Evolutionary conservation across 306 rosid genomes (phyloP).

Genomic region (Mimosa bimucronata): DNA sequence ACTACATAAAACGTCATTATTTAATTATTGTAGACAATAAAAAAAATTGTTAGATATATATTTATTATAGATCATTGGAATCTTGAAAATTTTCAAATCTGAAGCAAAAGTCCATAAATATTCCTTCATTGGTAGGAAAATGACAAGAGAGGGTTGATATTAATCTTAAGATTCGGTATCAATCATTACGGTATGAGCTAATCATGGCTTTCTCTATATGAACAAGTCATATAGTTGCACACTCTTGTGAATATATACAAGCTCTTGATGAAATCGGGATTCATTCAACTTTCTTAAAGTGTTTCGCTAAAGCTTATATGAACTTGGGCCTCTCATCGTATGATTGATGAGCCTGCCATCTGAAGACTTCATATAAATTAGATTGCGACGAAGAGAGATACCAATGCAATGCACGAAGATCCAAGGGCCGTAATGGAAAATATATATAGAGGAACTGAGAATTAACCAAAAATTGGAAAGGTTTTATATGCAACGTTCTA

Average conservation of each 20-base stretch:
- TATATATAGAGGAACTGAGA: background rate
- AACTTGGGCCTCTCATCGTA: background rate
- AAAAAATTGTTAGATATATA: too few relatives aligned
- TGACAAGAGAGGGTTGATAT: background rate
- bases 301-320: background rate
- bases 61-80: too few relatives aligned
- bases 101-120: background rate
- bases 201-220: background rate
- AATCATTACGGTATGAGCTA: background rate
- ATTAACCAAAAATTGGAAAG: constrained; percentile 27
- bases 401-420: constrained; percentile 35
- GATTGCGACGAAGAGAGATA: too few relatives aligned
- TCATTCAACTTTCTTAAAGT: background rate
- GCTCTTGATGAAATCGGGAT: background rate
- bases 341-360: background rate
- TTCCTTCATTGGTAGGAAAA: background rate
- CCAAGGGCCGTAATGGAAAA: constrained; percentile 35
- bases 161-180: background rate
- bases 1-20: background rate
- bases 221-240: background rate
- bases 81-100: background rate
- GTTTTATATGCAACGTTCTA: constrained; percentile 26
- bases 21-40: background rate
- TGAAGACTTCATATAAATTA: too few relatives aligned
- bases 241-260: background rate